These are phyloP conservation scores for Aciculoconidium aculeatum DNA, from an alignment of 805 yeast genomes.

Conservation along the genomic window DNA sequence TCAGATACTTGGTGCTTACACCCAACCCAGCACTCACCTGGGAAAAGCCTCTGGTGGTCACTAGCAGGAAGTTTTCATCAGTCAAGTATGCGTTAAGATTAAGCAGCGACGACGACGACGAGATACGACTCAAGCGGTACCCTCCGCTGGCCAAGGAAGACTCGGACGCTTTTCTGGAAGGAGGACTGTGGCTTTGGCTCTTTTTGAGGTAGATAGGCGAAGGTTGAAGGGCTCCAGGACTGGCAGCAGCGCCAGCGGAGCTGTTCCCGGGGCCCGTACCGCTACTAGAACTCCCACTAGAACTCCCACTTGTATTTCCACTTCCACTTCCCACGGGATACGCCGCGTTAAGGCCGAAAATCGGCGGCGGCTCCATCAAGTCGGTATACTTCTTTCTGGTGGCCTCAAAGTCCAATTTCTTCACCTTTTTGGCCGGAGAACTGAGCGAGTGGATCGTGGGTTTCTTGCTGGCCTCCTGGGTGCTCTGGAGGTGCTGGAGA, in stretches of 20 bases:
- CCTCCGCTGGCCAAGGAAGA: slow-evolving; percentile 16
- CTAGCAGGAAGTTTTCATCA: slow-evolving; percentile 19
- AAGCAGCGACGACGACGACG: slow-evolving; percentile 35
- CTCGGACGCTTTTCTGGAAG: slow-evolving; percentile 15
- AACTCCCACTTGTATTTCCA: slow-evolving; percentile 2
- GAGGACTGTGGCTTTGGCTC: slow-evolving; percentile 1
- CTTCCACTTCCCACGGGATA: slow-evolving; percentile 5
- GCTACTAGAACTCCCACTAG: neutral
- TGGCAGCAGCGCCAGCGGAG: slow-evolving; percentile 1
- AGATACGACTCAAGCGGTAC: slow-evolving; percentile 24
- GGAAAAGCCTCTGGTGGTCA: slow-evolving; percentile 3
- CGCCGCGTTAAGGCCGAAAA: slow-evolving; percentile 17
- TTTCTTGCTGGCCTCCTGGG: slow-evolving; percentile 4
- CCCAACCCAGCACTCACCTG: slow-evolving; percentile 2
- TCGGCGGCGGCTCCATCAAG: slow-evolving; percentile 34
- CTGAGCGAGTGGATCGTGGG: slow-evolving; percentile 32
- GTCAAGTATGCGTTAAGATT: slow-evolving; percentile 39
- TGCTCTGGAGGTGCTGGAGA: slow-evolving; percentile 21
- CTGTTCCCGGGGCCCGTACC: neutral
- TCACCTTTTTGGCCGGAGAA: slow-evolving; percentile 12
- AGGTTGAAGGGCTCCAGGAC: neutral
- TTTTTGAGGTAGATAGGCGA: too few species aligned
- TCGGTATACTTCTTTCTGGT: slow-evolving; percentile 15
- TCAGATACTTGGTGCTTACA: slow-evolving; percentile 6
- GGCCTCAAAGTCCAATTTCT: slow-evolving; percentile 6